Percentiles rank a stretch among this genome's conserved stretches.
Evolutionary conservation across 2,329 filamentous ascomycete species (phyloP).

Genomic region (Beauveria pseudobassiana): DNA sequence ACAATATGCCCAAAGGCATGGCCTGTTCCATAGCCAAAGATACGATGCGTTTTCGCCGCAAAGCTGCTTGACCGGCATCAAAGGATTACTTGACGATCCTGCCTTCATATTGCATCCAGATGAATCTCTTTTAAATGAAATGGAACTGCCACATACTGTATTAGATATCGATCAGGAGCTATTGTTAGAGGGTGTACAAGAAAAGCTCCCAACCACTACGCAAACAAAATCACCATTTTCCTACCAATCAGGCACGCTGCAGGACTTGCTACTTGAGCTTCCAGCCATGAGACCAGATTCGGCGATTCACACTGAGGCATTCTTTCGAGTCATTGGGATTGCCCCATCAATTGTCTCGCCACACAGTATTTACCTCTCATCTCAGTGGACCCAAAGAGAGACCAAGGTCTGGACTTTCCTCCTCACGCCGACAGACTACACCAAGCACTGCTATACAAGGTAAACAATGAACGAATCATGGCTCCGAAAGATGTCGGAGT

Average conservation of each 20-base stretch:
- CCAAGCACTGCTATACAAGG: constrained; percentile 19
- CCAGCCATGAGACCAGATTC: not conserved
- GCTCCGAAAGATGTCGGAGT: not conserved
- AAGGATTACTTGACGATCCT: not conserved
- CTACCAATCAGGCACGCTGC: not conserved
- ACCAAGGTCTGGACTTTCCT: constrained; percentile 23
- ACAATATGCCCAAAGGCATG: constrained; percentile 6
- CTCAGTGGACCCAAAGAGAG: constrained; percentile 16
- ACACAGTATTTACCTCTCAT: constrained; percentile 25
- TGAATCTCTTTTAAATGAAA: not conserved
- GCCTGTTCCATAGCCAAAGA: not conserved
- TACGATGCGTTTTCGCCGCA: not conserved
- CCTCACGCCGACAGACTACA: constrained; percentile 16
- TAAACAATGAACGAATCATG: constrained; percentile 17
- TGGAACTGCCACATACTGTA: not conserved
- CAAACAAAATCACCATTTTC: not conserved
- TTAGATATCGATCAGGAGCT: not conserved
- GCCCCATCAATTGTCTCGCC: constrained; percentile 13
- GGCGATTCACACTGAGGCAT: not conserved
- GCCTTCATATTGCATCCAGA: not conserved
- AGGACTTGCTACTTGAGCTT: not conserved
- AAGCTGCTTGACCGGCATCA: not conserved
- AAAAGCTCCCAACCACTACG: not conserved
- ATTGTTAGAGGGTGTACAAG: not conserved
- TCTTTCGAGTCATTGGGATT: not conserved